phyloP scores from a whole-genome alignment of 768 basidiomycete species.

The Asterophora parasitica region DNA sequence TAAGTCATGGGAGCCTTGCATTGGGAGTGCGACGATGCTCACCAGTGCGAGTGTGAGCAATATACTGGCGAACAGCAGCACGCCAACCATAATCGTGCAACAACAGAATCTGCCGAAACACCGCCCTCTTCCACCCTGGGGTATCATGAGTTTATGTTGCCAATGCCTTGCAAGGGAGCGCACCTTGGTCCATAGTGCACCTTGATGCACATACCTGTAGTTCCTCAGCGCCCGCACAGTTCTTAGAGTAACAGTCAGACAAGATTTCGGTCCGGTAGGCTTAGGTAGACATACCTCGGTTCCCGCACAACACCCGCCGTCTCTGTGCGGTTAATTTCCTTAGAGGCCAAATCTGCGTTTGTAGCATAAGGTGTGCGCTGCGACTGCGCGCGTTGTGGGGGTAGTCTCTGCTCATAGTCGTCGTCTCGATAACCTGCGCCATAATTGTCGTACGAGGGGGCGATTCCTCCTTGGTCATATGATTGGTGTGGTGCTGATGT shows the following conservation, averaged over 20 bases:
- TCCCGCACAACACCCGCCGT: slow-evolving; percentile 3
- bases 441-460: slow-evolving; percentile 26
- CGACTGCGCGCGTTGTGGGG: slow-evolving; percentile 20
- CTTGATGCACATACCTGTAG: slow-evolving; percentile 55
- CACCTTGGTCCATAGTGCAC: slow-evolving; percentile 68
- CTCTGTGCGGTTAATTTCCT: slow-evolving; percentile 9
- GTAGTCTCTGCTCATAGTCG: slow-evolving; percentile 19
- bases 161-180: slow-evolving; percentile 2
- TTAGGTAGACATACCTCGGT: slow-evolving; percentile 10
- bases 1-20: background rate
- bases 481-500: slow-evolving; percentile 39
- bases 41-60: slow-evolving; percentile 66
- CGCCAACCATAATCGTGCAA: slow-evolving; percentile 61
- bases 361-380: slow-evolving; percentile 12
- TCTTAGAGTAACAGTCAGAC: slow-evolving; percentile 15
- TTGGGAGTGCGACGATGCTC: slow-evolving; percentile 19
- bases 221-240: slow-evolving; percentile 39
- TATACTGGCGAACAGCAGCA: slow-evolving; percentile 65
- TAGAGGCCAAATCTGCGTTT: slow-evolving; percentile 8
- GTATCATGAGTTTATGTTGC: background rate
- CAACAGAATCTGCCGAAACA: slow-evolving; percentile 71
- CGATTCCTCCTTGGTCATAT: slow-evolving; percentile 45
- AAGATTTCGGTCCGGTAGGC: background rate
- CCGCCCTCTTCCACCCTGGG: slow-evolving; percentile 55
- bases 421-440: slow-evolving; percentile 37